Evolutionary conservation across 345 rosid genomes (phyloP).

Genomic region (Murraya koenigii): DNA sequence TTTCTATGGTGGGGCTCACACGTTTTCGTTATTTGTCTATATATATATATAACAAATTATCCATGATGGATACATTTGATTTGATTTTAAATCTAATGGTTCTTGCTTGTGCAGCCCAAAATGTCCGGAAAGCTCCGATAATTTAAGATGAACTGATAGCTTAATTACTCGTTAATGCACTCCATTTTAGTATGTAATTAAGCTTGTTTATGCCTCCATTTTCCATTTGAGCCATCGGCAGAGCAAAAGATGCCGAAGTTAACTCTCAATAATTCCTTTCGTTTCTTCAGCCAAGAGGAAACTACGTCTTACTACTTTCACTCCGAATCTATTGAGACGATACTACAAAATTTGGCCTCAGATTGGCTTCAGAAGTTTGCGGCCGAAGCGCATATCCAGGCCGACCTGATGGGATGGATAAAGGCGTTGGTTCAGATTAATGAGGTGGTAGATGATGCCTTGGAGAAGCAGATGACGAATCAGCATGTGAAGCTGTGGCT

Average conservation of each 20-base stretch:
- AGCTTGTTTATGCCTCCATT: too few species aligned
- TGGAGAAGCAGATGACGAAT: background rate
- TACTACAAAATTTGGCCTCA: background rate
- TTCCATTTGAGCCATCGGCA: background rate
- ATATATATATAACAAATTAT: too few species aligned
- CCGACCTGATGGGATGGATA: background rate
- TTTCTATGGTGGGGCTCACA: too few species aligned
- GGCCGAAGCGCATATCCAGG: background rate
- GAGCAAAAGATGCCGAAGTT: background rate
- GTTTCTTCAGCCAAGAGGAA: background rate
- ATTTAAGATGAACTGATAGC: too few species aligned
- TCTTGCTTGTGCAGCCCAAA: too few species aligned
- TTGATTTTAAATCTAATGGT: too few species aligned
- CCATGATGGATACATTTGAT: too few species aligned
- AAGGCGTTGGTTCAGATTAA: background rate
- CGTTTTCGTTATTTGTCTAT: too few species aligned
- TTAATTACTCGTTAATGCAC: too few species aligned
- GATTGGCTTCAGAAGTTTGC: background rate
- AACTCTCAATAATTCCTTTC: background rate
- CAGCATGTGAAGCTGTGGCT: conserved; percentile 10
- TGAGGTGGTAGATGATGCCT: background rate
- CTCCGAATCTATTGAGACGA: background rate
- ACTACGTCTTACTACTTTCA: background rate
- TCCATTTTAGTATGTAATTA: too few species aligned
- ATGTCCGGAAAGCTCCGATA: too few species aligned